Evolutionary conservation across 2,329 filamentous ascomycete species (phyloP), one percentile per base, ranked within the genome.

Genomic region (Pseudogymnoascus sp.): DNA sequence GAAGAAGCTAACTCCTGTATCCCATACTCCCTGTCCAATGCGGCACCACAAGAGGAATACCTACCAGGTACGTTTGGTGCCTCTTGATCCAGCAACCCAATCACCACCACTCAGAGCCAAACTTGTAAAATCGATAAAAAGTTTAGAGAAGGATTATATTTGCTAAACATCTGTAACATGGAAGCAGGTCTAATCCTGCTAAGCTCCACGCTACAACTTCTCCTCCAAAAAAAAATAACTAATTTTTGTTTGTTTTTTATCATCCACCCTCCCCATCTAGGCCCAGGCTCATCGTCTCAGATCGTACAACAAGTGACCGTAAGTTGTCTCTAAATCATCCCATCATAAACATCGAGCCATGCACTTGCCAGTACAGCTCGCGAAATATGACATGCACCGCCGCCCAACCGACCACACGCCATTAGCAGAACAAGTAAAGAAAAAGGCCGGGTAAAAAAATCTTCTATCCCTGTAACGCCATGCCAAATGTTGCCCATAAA

Each of bases 231-330:
- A 21, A 55, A 55, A 55, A 33, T 35, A 55, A 55, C 48, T 55
- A 55, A 55, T 55, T 55, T 55, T 67, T 66, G 63, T 64, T 63
- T 60, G 42, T 63, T 36, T 33, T 60, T 61, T 12, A 29, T 33
- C 35, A 15, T 61, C 35, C 60, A 45, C 62, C 62, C 62, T 59
- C 58, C 67, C 63, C 63, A 62, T 65, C 60, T 59, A 64, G 70
- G 70, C 67, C 68, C 67, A 64, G 36, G 68, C 65, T 62, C 62
- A 59, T 62, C 64, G 64, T 64, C 59, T 69, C 67, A 18, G n/a
- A 67, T 33, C 64, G 67, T 69, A 65, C 64, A 63, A 67, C 39
- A 61, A 67, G 66, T 67, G 63, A 69, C 65, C 68, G 66, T 69
- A 63, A 61, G 68, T 69, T 60, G 52, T 66, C 59, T 59, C 58